Evolutionary conservation across 768 basidiomycete genomes (phyloP).

Genomic region (Russula dissimulans): DNA sequence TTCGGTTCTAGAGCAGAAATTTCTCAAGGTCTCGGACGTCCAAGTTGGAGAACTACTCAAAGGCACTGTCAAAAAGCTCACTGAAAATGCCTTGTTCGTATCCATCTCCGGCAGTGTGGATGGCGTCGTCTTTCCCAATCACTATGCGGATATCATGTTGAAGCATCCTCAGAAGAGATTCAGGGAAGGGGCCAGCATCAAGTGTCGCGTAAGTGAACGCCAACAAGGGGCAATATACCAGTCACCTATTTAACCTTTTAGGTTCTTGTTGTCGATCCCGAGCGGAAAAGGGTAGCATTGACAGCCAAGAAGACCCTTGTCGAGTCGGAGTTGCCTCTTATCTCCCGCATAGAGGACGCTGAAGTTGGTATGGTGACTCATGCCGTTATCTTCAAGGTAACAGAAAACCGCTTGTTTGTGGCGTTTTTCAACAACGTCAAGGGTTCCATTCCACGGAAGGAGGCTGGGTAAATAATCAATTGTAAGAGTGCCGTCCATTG

Average conservation of each 20-base stretch:
- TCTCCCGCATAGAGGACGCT: conserved; percentile 58
- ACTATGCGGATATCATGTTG: conserved; percentile 90
- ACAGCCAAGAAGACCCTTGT: conserved; percentile 90
- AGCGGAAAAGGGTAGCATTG: conserved; percentile 69
- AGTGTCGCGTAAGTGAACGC: conserved; percentile 61
- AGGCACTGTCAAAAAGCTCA: conserved; percentile 80
- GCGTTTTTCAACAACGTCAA: conserved; percentile 88
- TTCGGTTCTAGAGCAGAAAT: conserved; percentile 76
- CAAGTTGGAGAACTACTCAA: conserved; percentile 80
- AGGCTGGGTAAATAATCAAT: conserved; percentile 55
- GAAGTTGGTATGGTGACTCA: conserved; percentile 64
- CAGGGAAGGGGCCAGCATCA: conserved; percentile 72
- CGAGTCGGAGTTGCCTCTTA: conserved; percentile 65
- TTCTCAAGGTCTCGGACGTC: conserved; percentile 74
- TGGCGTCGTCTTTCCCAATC: conserved; percentile 88
- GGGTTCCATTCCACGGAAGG: conserved; percentile 69
- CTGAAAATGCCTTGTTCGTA: conserved; percentile 74
- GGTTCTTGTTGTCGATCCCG: conserved; percentile 78
- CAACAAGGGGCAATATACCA: neutral
- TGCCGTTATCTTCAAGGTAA: conserved; percentile 76
- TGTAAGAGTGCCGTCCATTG: neutral
- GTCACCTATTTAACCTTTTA: conserved; percentile 24
- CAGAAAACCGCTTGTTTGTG: conserved; percentile 70
- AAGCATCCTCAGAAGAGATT: conserved; percentile 91
- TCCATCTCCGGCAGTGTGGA: conserved; percentile 82